Conservation (phyloP, 208 protist species). For the Angomonas deanei region DNA sequence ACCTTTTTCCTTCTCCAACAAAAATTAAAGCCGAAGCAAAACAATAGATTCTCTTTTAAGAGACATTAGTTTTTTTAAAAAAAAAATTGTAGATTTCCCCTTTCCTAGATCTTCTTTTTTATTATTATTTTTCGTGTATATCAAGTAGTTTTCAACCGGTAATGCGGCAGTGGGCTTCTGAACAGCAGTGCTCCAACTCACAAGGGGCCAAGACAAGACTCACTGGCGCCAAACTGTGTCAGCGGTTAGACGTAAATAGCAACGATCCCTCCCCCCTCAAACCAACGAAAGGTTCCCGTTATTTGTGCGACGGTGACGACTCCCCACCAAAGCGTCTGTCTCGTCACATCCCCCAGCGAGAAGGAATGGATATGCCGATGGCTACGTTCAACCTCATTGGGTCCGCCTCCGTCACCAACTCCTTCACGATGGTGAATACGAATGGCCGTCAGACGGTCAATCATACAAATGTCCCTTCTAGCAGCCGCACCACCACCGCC, state of each 20-base stretch:
- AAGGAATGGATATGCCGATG: constrained; percentile 76
- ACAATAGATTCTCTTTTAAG: neutral
- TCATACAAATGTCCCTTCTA: neutral
- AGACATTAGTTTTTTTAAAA: neutral
- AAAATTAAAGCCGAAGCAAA: neutral
- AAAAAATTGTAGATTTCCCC: neutral
- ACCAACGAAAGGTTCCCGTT: neutral
- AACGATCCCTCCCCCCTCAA: neutral
- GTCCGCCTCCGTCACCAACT: neutral
- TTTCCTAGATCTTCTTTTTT: neutral
- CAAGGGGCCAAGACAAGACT: neutral
- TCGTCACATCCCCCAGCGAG: constrained; percentile 78
- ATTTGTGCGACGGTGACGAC: constrained; percentile 21
- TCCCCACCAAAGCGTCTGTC: constrained; percentile 52
- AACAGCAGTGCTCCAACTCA: neutral
- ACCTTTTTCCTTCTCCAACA: no score
- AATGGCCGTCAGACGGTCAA: neutral
- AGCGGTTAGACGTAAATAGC: neutral
- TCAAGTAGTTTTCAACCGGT: neutral
- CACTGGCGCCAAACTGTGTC: neutral
- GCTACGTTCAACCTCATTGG: constrained; percentile 63
- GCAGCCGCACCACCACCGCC: constrained; percentile 10
- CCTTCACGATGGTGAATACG: neutral
- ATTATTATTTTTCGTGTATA: neutral
- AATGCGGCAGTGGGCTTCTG: constrained; percentile 8